Base-by-base conservation (phyloP, 2,329 filamentous ascomycete species). In the Dothistroma pini region DNA sequence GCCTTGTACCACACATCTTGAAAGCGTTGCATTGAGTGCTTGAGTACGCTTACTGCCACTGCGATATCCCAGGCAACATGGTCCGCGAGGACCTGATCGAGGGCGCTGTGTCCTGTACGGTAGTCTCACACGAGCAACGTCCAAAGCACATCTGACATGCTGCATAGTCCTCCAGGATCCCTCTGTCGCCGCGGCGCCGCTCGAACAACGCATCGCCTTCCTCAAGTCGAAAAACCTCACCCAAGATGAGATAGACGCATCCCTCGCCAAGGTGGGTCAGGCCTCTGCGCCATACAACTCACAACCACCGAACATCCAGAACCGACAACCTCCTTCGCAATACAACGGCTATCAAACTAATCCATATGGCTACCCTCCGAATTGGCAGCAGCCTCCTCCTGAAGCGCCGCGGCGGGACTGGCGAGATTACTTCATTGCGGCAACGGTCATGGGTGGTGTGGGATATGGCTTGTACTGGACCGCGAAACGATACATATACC, bases 351-450 rank as follows among this genome's bases (percentile, higher is more conserved):
- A 66, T 29, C 73, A 77, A 60, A 74, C 79, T 70, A 75, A 76
- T 65, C 63, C 62, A 51, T 63, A 65, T 48, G 63, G 60, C 14
- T 66, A 66, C 41, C 62, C 57, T 21, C 83, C 79, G 68, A 84
- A 80, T 70, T 83, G 80, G 80, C 75, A 74, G 63, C 79, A 83
- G 66, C 83, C 81, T 8, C 80, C 84, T 3, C 82, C 82, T 1
- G 80, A 83, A 58, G 78, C 86, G 2, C 92, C 92, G 2, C 88
- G 86, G 73, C 83, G 95, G 72, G 95, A 99, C 78, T 99, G 95
- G 95, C 85, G 96, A 63, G 95, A 99, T 74, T 97, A 92, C 90
- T 99, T 99, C 78, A 97, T 99, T 76, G 96, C 97, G 91, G 95
- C 95, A 8, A 99, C 95, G 0, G 90, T 97, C 12, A 89, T 96